Conservation (phyloP, 495 filamentous ascomycete species). For the Trypethelium eluteriae region DNA sequence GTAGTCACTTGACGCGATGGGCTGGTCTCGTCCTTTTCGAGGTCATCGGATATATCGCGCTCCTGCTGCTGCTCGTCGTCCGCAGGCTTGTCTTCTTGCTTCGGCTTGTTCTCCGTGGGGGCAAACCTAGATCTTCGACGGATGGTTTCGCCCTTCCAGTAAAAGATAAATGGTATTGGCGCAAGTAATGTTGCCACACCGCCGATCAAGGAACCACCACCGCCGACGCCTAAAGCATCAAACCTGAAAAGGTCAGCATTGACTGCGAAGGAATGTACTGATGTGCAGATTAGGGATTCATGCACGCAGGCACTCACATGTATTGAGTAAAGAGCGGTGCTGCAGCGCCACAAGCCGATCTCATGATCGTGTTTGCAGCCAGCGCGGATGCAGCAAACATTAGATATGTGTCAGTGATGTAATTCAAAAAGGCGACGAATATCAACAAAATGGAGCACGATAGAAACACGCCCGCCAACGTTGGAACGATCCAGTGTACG, state of each 20-base stretch:
- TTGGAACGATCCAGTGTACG: slow-evolving; percentile 21
- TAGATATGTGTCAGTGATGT: slow-evolving; percentile 27
- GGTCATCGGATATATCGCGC: neutral
- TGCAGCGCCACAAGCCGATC: slow-evolving; percentile 29
- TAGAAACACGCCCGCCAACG: slow-evolving; percentile 24
- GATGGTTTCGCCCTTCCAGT: slow-evolving; percentile 44
- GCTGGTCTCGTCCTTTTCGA: neutral
- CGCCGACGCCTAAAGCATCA: slow-evolving; percentile 39
- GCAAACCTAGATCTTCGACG: slow-evolving; percentile 38
- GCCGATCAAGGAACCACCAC: slow-evolving; percentile 43
- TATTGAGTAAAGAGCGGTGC: slow-evolving; percentile 33
- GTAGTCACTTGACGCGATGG: neutral
- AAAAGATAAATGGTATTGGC: slow-evolving; percentile 46
- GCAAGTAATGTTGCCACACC: slow-evolving; percentile 40
- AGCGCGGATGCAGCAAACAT: slow-evolving; percentile 32
- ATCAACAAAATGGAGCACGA: slow-evolving; percentile 20
- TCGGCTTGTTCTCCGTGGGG: slow-evolving; percentile 26
- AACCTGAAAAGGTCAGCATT: slow-evolving; percentile 10
- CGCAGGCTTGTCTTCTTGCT: slow-evolving; percentile 20
- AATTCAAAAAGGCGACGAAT: slow-evolving; percentile 29
- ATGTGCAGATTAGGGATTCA: neutral
- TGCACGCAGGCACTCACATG: slow-evolving; percentile 18
- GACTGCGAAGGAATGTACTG: neutral
- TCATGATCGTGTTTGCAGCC: slow-evolving; percentile 34
- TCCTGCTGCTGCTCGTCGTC: neutral